phyloP scores from a whole-genome alignment of 2,329 filamentous ascomycete species.

The Hymenoscyphus infarciens region DNA sequence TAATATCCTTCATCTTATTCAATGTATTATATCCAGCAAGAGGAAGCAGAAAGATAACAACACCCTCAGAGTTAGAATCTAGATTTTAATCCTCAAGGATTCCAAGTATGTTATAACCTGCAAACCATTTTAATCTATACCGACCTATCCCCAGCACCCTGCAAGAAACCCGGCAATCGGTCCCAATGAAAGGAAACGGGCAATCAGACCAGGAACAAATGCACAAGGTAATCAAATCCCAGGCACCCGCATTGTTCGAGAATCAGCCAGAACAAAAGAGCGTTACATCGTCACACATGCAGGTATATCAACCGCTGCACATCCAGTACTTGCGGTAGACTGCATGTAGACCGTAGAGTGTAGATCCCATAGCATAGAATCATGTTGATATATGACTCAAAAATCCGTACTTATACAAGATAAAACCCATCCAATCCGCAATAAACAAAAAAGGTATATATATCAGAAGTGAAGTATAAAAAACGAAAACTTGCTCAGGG shows the following conservation, averaged over 20 bases:
- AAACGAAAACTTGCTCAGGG: background rate
- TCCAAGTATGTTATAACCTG: background rate
- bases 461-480: background rate
- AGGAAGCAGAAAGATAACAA: background rate
- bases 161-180: slow-evolving; percentile 3
- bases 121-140: background rate
- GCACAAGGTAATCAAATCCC: background rate
- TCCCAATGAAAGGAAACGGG: background rate
- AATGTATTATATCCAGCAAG: background rate
- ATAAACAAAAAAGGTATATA: background rate
- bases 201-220: background rate
- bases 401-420: background rate
- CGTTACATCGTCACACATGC: background rate
- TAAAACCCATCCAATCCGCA: background rate
- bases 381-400: background rate
- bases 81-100: background rate
- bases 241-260: background rate
- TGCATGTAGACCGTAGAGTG: background rate
- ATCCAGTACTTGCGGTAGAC: background rate
- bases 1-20: background rate
- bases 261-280: background rate
- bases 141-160: background rate
- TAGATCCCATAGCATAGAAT: background rate
- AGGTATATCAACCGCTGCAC: background rate
- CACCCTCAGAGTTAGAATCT: background rate